Evolutionary conservation across 2,329 filamentous ascomycete species (phyloP), one percentile per base, ranked within the genome.

Genomic region (Alternaria triticimaculans): DNA sequence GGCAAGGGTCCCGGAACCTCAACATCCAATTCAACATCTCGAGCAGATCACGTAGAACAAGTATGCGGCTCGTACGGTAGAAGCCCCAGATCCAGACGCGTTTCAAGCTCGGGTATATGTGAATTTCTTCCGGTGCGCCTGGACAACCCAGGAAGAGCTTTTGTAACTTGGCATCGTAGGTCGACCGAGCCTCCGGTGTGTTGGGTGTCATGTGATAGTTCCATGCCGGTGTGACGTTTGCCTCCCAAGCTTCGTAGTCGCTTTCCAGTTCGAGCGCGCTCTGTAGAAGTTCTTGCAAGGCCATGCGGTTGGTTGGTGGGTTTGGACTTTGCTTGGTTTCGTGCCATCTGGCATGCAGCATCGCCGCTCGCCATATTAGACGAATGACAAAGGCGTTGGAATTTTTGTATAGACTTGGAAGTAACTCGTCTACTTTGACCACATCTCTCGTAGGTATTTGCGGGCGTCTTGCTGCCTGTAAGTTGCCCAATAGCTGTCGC

Each of bases 1-100:
- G 28, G 8, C 25, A 48, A 23, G 62, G 56, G 21, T 71, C 71
- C 5, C 72, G 72, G 2, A 77, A 57, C 11, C 65, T 63, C 20
- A 75, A 67, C 70, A 76, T 75, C 73, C 73, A 77, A 25, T 76
- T 77, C 11, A 78, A 56, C 1, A 78, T 72, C 55, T 77, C 76
- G 1, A 77, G 60, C 9, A 71, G 43, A 23, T 76, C 76, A 18
- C 75, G 72, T 2, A 75, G 62, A 4, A 78, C 55, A 33, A 76
- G 73, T 9, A 76, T 65, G 14, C 73, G 67, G 33, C 60, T 71
- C 2, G 73, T 75, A n/a, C 75, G 72, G 55, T 72, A 78, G 62
- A 75, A 77, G 14, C 65, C 70, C 73, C 74, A 77, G 0, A 73
- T 64, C 68, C 72, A 78, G 23, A 66, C 70, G 49, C 55, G 57